A percentile compares a stretch with the other conserved stretches of the same genome.
phyloP scores from a whole-genome alignment of 345 rosid genomes.

The Balakata baccata region DNA sequence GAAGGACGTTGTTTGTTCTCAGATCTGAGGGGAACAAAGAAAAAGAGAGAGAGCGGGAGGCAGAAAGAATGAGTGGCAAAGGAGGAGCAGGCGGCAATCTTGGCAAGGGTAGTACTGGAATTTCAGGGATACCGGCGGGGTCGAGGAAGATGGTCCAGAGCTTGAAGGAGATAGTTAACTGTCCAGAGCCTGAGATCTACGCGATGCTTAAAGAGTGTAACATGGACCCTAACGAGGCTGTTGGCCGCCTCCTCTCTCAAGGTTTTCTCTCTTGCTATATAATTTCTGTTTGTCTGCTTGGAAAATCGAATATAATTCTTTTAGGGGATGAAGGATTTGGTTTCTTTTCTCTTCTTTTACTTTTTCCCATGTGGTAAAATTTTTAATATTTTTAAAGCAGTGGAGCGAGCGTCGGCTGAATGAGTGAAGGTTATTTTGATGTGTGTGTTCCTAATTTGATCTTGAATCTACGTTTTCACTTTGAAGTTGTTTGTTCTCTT shows the following conservation, averaged over 20 bases:
- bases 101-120: slow-evolving; percentile 55
- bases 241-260: slow-evolving; percentile 89
- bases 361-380: background rate
- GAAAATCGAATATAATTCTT: background rate
- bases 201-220: slow-evolving; percentile 89
- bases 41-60: slow-evolving; percentile 17
- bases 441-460: background rate
- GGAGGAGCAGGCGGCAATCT: slow-evolving; percentile 31
- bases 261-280: slow-evolving; percentile 33
- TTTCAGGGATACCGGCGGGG: slow-evolving; percentile 64
- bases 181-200: slow-evolving; percentile 90
- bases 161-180: slow-evolving; percentile 95
- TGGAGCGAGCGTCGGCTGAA: background rate
- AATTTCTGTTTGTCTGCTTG: slow-evolving; percentile 3
- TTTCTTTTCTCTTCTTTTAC: background rate
- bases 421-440: background rate
- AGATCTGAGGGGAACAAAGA: slow-evolving; percentile 21
- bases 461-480: background rate
- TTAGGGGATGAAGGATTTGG: background rate
- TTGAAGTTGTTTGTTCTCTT: slow-evolving; percentile 2
- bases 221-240: slow-evolving; percentile 99
- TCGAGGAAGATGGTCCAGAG: slow-evolving; percentile 83
- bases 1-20: slow-evolving; percentile 7
- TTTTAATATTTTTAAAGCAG: background rate
- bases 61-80: slow-evolving; percentile 46